A percentile compares a stretch with the other conserved stretches of the same genome.
Evolutionary conservation across 441 rosid species (phyloP).

Genomic region (Francoa sonchifolia): DNA sequence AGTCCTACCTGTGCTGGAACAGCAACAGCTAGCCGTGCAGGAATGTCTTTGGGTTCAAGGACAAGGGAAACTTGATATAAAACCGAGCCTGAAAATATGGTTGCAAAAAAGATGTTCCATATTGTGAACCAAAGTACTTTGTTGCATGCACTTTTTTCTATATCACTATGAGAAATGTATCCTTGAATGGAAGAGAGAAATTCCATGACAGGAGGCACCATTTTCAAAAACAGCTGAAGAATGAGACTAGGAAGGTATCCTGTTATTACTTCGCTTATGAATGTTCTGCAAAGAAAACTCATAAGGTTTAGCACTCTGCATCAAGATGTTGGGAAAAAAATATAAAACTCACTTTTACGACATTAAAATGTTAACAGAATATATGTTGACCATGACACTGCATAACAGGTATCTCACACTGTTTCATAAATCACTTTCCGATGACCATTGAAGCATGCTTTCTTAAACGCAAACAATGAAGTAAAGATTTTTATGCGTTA

Average conservation of each 20-base stretch:
- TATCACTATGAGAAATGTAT: slow-evolving; percentile 69
- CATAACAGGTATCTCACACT: too few relatives aligned
- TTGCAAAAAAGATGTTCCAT: slow-evolving; percentile 91
- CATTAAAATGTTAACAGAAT: slow-evolving; percentile 1
- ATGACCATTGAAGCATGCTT: too few relatives aligned
- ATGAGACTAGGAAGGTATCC: slow-evolving; percentile 95
- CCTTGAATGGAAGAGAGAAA: slow-evolving; percentile 93
- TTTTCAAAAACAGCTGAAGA: slow-evolving; percentile 62
- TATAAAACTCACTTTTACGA: slow-evolving; percentile 1
- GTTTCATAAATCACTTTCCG: too few relatives aligned
- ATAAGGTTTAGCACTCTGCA: slow-evolving; percentile 12
- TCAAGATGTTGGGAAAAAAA: not conserved
- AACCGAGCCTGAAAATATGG: slow-evolving; percentile 82
- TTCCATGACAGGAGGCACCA: slow-evolving; percentile 84
- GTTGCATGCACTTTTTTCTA: slow-evolving; percentile 82
- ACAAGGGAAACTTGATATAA: slow-evolving; percentile 46
- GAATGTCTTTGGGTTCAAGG: slow-evolving; percentile 65
- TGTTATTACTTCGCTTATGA: slow-evolving; percentile 58
- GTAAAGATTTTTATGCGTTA: too few relatives aligned
- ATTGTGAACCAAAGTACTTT: slow-evolving; percentile 92
- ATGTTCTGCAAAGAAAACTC: slow-evolving; percentile 47
- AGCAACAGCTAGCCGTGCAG: slow-evolving; percentile 58
- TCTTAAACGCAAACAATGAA: not conserved
- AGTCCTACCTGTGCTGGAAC: slow-evolving; percentile 86
- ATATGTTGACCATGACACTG: not conserved